Conservation (phyloP, 768 basidiomycete species). For the Amanita rubescens region DNA sequence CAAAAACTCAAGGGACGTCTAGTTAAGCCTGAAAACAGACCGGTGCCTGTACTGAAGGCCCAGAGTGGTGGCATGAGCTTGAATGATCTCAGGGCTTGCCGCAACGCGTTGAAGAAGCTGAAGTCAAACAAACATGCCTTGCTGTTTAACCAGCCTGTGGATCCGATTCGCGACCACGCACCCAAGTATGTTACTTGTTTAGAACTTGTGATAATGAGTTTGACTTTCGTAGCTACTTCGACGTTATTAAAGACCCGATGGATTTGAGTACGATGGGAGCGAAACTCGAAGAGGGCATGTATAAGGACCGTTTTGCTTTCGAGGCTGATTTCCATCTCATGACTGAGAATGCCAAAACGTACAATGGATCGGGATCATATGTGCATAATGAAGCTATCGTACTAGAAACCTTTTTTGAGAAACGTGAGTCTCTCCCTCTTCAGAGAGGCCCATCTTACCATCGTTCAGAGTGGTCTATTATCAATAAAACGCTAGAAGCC, state of each 20-base stretch:
- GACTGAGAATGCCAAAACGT: slow-evolving; percentile 79
- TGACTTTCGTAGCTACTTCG: slow-evolving; percentile 64
- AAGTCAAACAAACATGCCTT: slow-evolving; percentile 63
- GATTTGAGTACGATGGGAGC: slow-evolving; percentile 85
- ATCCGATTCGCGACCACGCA: slow-evolving; percentile 87
- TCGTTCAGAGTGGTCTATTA: slow-evolving; percentile 73
- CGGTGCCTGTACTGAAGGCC: slow-evolving; percentile 55
- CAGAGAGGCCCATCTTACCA: background rate
- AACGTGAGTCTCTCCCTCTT: slow-evolving; percentile 16
- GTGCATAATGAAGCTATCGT: slow-evolving; percentile 70
- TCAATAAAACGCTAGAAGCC: slow-evolving; percentile 74
- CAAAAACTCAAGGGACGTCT: slow-evolving; percentile 22
- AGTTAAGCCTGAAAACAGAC: slow-evolving; percentile 26
- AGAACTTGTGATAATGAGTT: background rate
- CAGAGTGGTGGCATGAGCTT: slow-evolving; percentile 71
- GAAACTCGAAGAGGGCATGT: slow-evolving; percentile 82
- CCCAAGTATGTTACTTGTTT: slow-evolving; percentile 54
- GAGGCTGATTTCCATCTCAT: slow-evolving; percentile 84
- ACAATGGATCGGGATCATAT: slow-evolving; percentile 67
- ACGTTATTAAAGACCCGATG: slow-evolving; percentile 89
- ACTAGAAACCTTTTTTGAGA: slow-evolving; percentile 79
- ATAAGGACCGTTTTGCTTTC: slow-evolving; percentile 78
- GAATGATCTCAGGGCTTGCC: slow-evolving; percentile 68
- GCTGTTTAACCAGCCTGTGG: slow-evolving; percentile 85
- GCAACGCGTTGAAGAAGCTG: slow-evolving; percentile 75